These are phyloP conservation scores for Phaeoacremonium minimum DNA, from an alignment of 2,329 filamentous ascomycete species.

Conservation along the genomic window DNA sequence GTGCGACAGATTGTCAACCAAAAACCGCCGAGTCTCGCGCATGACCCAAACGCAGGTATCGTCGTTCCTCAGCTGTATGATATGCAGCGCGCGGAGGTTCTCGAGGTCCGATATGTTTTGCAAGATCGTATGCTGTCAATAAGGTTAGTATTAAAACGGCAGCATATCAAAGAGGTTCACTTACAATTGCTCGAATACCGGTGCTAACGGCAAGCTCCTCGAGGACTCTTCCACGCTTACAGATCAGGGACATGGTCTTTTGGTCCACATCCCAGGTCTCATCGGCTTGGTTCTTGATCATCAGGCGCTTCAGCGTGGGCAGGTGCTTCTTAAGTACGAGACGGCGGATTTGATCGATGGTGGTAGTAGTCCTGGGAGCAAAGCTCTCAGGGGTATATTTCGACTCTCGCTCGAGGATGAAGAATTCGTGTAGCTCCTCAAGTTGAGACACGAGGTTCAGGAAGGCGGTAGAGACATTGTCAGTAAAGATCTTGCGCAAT, in stretches of 20 bases:
- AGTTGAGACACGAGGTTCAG: constrained; percentile 49
- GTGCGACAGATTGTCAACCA: constrained; percentile 53
- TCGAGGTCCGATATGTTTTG: constrained; percentile 49
- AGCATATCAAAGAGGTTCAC: constrained; percentile 19
- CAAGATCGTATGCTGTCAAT: constrained; percentile 49
- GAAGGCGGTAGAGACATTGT: constrained; percentile 55
- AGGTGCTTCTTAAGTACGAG: constrained; percentile 56
- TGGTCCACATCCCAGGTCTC: constrained; percentile 53
- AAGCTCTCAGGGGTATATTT: constrained; percentile 51
- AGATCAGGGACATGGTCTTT: constrained; percentile 50
- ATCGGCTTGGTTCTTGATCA: constrained; percentile 54
- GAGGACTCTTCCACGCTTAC: constrained; percentile 40
- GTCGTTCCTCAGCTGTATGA: constrained; percentile 48
- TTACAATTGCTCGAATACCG: constrained; percentile 49
- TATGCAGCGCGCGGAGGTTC: constrained; percentile 51
- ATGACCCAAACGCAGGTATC: constrained; percentile 54
- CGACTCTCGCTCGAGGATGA: constrained; percentile 49
- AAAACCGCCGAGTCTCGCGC: constrained; percentile 53
- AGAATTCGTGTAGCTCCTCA: constrained; percentile 51
- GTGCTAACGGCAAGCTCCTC: constrained; percentile 54
- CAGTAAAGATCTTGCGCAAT: constrained; percentile 56
- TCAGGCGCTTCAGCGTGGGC: constrained; percentile 45
- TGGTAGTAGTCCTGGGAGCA: constrained; percentile 42
- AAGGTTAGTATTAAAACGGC: constrained; percentile 7
- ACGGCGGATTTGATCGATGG: constrained; percentile 54